These are phyloP conservation scores for Nannochloris sp. DNA, from an alignment of 139 green algal species.

Conservation along the genomic window DNA sequence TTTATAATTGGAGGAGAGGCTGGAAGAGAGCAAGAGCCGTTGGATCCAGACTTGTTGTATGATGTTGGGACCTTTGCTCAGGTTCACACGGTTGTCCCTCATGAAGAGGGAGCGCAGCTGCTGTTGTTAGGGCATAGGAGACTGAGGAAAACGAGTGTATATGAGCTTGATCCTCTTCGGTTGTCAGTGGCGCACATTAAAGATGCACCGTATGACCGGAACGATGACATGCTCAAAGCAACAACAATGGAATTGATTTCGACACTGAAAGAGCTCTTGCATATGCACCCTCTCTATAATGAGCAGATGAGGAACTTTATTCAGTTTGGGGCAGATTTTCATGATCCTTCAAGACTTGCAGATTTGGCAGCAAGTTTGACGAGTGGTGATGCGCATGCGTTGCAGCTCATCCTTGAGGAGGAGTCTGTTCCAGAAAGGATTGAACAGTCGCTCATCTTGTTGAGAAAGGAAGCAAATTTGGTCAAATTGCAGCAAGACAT, in stretches of 20 bases:
- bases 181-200: conserved; percentile 77
- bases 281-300: conserved; percentile 89
- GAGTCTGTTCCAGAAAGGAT: conserved; percentile 64
- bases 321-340: conserved; percentile 56
- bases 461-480: conserved; percentile 98
- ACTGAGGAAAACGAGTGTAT: conserved; percentile 41
- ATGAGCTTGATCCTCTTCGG: conserved; percentile 50
- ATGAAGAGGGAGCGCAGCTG: conserved; percentile 64
- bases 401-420: conserved; percentile 79
- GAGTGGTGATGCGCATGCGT: conserved; percentile 59
- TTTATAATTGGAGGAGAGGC: not conserved
- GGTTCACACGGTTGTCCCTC: conserved; percentile 64
- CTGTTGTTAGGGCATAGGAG: conserved; percentile 84
- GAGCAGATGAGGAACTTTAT: conserved; percentile 76
- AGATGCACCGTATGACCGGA: conserved; percentile 65
- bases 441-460: conserved; percentile 60
- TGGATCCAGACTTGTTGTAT: conserved; percentile 43
- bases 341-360: conserved; percentile 82
- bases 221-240: conserved; percentile 78
- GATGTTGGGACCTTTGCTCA: conserved; percentile 60
- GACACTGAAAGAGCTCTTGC: conserved; percentile 89
- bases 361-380: conserved; percentile 85
- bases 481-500: conserved; percentile 80
- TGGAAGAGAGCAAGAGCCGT: not conserved
- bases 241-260: conserved; percentile 91